Base-by-base conservation (phyloP, 805 yeast species). In the Saccharomycopsis javanensis region DNA sequence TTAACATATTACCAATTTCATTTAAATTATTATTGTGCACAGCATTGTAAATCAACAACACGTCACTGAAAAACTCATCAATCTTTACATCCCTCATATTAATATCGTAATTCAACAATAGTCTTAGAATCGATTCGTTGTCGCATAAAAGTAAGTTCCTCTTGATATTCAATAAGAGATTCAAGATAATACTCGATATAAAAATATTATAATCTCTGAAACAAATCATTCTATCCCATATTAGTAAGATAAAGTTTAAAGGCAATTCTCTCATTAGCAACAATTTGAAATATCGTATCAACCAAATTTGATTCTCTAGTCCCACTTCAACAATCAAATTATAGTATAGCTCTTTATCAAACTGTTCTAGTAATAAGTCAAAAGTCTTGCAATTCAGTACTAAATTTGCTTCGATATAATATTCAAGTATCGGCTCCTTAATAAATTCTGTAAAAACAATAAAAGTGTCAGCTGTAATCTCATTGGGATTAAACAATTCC, bases 231-330 rank as follows among this genome's bases (percentile, higher is more conserved):
- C 71, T 71, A 62, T 79, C 83, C 74, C 81, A 69, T 1, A 76
- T 57, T 31, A 66, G 66, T 23, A 69, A 65, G 0, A 74, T 67
- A 18, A 67, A 64, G 28, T 72, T 68, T 54, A 67, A 61, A 1
- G 78, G 80, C 15, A 79, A 57, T 56, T 79, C 83, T 55, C 83
- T 64, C 13, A 75, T 63, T 30, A 79, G 69, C 3, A 78, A 55
- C 13, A 79, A 65, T 20, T 82, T 65, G 3, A 76, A 71, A 69
- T 76, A 79, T 54, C 83, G 64, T 13, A 79, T 79, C 28, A 77
- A 65, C 83, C 83, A 79, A 35, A 79, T 68, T 61, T 76, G 81
- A 5, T 77, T 69, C 58, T 79, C 83, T 5, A 79, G 65, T 58
- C 67, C 70, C 38, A 78, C 68, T 60, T 73, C 75, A 53, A 72